Base-by-base conservation (phyloP, 2,329 filamentous ascomycete genomes). In the Arachnomyces sp. region DNA sequence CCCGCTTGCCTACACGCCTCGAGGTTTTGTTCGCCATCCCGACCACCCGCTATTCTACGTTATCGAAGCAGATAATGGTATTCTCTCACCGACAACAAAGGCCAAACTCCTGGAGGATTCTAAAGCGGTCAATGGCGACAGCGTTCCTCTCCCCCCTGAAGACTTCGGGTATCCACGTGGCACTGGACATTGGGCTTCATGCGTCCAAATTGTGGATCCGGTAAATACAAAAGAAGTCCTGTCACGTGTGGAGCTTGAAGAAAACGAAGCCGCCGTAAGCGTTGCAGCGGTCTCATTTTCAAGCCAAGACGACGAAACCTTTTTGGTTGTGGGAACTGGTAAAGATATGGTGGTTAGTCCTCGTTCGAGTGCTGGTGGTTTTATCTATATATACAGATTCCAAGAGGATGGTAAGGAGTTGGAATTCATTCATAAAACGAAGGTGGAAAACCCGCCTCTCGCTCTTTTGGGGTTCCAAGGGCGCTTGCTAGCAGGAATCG, bases 351-450 rank as follows among this genome's bases (percentile, higher is more conserved):
- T 82, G 12, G 75, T 89, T 42, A 86, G 75, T 47, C 88, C 89
- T 7, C 77, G 82, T 37, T 82, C 81, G 38, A 89, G 78, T 50
- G 79, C 75, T 1, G 80, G 80, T 45, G 92, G 90, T 1, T 95
- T 83, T 51, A 85, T 98, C 28, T 86, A 95, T 54, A 84, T 96
- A 17, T 98, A 95, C 63, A 80, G 87, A 31, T 86, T 98, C 61
- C 77, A 84, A 38, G 84, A 93, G 36, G 80, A 87, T 46, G 93
- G 93, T n/a, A 80, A 80, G 40, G 80, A 87, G 53, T 75, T 98
- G 12, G 86, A 95, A 55, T 92, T 96, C 43, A 89, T 95, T 47
- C 92, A 98, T 67, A 95, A 95, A 63, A 98, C 93, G 1, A 87
- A 88, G 54, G 77, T 95, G 5, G 86, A 93, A 50, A 82, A 88